Base-by-base conservation (phyloP, 2,329 filamentous ascomycete genomes). In the Blastomyces gilchristii region DNA sequence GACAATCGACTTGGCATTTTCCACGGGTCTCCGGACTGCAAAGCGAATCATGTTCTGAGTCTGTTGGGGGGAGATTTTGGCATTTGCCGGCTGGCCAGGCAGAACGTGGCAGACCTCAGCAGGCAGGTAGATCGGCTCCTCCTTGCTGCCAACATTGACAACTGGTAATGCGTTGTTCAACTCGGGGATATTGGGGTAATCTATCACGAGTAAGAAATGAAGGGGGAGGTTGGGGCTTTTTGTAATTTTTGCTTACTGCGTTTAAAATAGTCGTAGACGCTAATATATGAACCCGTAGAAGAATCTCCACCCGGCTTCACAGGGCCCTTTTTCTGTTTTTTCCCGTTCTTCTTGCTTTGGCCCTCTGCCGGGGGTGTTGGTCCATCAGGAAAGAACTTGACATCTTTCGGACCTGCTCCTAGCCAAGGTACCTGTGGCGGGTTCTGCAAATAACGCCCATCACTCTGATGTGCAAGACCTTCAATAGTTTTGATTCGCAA, bases 1-100 rank as follows among this genome's bases (percentile, higher is more conserved):
- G 1, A 82, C 79, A 68, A 94, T 87, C 0, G 86, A 88, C 0
- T 79, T 71, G 0, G 86, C 88, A 67, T 93, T 95, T 6, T 81
- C 76, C 1, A 80, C 80, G 0, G 90, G 89, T 0, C 76, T 76
- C 3, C 87, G 82, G 63, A 87, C 89, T 1, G 90, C 87, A 71
- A 90, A 90, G 0, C 76, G 76, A 56, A 93, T 85, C 89, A 94
- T 92, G 0, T 76, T 69, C 0, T 81, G 79, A 0, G 87, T 89
- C 70, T 93, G 87, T 0, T 79, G 73, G 0, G 81, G 77, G 0
- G 72, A 80, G 18, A 92, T 78, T 68, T 86, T 85, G 3, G 81
- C 76, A 49, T 82, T 83, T 28, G 85, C 80, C 0, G 82, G 73
- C 69, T 94, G 89, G 0, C 88, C 88, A 0, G 83, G 79, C 9